A percentile compares a stretch with the other conserved stretches of the same genome.
phyloP scores from a whole-genome alignment of 176 grass and related monocot genomes.

The Musa troglodytarum region DNA sequence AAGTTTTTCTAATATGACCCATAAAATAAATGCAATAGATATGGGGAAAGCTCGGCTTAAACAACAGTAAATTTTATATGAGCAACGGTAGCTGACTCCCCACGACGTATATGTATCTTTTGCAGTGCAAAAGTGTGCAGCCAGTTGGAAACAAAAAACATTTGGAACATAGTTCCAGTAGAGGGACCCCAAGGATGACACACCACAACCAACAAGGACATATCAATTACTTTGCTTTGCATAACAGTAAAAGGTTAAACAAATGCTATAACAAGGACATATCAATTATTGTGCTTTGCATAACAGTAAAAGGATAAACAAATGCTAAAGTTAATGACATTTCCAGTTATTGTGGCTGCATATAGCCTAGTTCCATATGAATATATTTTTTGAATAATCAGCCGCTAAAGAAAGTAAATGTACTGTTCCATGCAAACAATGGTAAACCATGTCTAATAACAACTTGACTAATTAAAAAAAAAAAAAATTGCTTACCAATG shows the following conservation, averaged over 20 bases:
- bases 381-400: not conserved
- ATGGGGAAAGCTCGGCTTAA: not conserved
- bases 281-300: not conserved
- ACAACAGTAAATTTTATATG: not conserved
- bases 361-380: not conserved
- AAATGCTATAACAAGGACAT: not conserved
- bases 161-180: not conserved
- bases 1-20: not conserved
- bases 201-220: not conserved
- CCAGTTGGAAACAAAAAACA: not conserved
- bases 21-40: not conserved
- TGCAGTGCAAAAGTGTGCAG: not conserved
- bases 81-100: not conserved
- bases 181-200: not conserved
- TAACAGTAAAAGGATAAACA: not conserved
- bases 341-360: not conserved
- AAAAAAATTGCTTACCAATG: conserved; percentile 45
- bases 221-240: not conserved
- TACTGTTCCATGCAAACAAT: not conserved
- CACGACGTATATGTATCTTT: not conserved
- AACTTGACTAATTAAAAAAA: not conserved
- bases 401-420: not conserved
- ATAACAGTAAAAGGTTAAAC: not conserved
- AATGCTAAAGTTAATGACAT: not conserved
- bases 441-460: not conserved